Base-by-base conservation (phyloP, 169 alveolate species). In the Cryptosporidium viatorum region DNA sequence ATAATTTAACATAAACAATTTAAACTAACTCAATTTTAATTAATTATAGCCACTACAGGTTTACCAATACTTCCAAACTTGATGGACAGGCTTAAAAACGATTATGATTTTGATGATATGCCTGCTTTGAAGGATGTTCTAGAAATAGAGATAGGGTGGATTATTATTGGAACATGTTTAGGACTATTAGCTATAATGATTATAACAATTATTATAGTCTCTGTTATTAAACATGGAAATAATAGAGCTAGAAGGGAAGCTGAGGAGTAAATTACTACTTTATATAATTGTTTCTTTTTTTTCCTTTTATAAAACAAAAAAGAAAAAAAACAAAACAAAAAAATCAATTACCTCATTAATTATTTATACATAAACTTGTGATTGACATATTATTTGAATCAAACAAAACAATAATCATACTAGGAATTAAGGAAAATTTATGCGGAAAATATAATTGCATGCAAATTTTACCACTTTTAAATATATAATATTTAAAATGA, bases 81-180 rank as follows among this genome's bases (percentile, higher is more conserved):
- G 14, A 21, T 12, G 14, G 68, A 41, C 51, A 48, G 35, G 4
- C 51, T 73, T 55, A 33, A 52, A 3, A 18, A 51, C 2, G 71
- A 73, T 12, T 73, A 73, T 59, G 39, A 58, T 29, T 73, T 52
- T 73, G 70, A 59, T 18, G 68, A 67, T 48, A n/a, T 52, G 12
- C 48, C 74, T 39, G 31, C 33, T n/a, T 8, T 60, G 26, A 80
- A 62, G 37, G 50, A 62, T 4, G 74, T 31, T 29, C 50, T 80
- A 23, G 37, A 70, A 10, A 12, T 52, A 7, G 86, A 59, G 68
- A 62, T 65, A 14, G 89, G 80, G 10, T 80, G 89, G 89, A 80
- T 80, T 2, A 65, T 80, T n/a, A 59, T 80, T 29, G 55, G 59
- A 21, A 16, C 45, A 12, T 80, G 89, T 65, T 21, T 80, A 12